A percentile compares a stretch with the other conserved stretches of the same genome.
These are phyloP conservation scores for Chrysosporium keratinophilum DNA, from an alignment of 2,329 filamentous ascomycete genomes.

Conservation along the genomic window DNA sequence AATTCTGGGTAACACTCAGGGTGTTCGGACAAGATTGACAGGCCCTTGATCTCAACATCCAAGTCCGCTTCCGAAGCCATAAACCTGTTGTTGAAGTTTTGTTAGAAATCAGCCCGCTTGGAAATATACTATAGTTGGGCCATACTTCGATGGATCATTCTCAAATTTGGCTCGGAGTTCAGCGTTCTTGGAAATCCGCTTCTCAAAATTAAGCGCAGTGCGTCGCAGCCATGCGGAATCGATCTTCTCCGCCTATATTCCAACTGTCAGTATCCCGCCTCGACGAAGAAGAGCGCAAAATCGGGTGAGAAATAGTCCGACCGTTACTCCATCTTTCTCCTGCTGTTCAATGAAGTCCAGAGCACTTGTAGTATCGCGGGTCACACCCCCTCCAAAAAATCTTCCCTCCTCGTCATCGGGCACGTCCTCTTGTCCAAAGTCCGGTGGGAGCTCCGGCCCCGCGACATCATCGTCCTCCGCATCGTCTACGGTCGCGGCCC, in stretches of 20 bases:
- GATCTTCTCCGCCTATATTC: conserved; percentile 56
- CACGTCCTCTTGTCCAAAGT: conserved; percentile 49
- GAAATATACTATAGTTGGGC: background rate
- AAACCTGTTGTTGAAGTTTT: conserved; percentile 38
- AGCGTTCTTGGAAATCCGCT: conserved; percentile 80
- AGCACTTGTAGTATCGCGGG: conserved; percentile 66
- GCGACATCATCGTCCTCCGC: conserved; percentile 41
- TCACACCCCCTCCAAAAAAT: conserved; percentile 90
- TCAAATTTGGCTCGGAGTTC: conserved; percentile 81
- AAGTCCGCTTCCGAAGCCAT: conserved; percentile 81
- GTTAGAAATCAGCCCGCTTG: conserved; percentile 16
- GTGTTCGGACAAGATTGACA: conserved; percentile 81
- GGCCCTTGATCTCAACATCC: conserved; percentile 73
- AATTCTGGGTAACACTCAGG: conserved; percentile 74
- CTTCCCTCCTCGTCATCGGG: conserved; percentile 80
- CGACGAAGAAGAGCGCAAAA: background rate
- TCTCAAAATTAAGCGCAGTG: conserved; percentile 74
- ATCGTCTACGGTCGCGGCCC: conserved; percentile 39
- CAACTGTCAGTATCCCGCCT: conserved; percentile 19
- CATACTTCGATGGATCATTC: conserved; percentile 60
- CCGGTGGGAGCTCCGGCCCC: conserved; percentile 47
- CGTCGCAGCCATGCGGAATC: conserved; percentile 75
- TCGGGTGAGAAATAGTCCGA: conserved; percentile 18
- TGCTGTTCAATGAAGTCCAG: conserved; percentile 76
- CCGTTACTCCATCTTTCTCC: conserved; percentile 44